Base-by-base conservation (phyloP, 2,329 filamentous ascomycete species). In the Penicillium sp. region DNA sequence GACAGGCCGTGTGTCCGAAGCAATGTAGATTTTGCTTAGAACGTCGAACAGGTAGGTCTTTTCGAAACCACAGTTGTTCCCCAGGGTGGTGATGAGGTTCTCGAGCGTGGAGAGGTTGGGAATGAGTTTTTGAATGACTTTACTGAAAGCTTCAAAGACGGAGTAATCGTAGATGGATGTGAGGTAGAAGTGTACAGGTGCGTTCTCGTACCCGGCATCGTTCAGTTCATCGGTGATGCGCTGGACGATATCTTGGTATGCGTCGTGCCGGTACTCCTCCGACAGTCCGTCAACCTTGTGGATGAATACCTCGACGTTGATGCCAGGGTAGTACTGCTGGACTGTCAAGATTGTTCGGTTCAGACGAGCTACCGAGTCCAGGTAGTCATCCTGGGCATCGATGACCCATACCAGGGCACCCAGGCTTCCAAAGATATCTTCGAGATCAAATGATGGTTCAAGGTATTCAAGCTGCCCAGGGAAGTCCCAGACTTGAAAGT, bases 21-120 rank as follows among this genome's bases (percentile, higher is more conserved):
- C 95, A 70, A 99, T 96, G 81, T 99, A 99, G 65, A 99, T 97
- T 81, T 99, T 99, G 80, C 92, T 96, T 70, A 96, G 86, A 9
- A 98, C 93, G 75, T 99, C 96, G 75, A 99, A 99, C 7, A 99
- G 87, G 76, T 99, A 99, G 3, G 93, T 94, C 80, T 99, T 99
- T 76, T 98, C 93, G 75, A 99, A 97, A 53, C 92, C 91, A 75
- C 93, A 98, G 15, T 92, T 95, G 64, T 91, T 92, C 80, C 92
- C 96, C 45, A 99, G 86, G 68, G 94, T 95, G 72, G 96, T 97
- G 72, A 99, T 89, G 78, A 99, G 87, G 55, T 93, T 91, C 79
- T 99, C 95, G 59, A 99, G 87, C 28, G 93, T 96, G 6, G 93
- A 92, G 8, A 99, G 86, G 65, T 96, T 91, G 0, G 95, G 94